Conservation (phyloP, 352 stramenopile genomes). For the Globisporangium paddicum region DNA sequence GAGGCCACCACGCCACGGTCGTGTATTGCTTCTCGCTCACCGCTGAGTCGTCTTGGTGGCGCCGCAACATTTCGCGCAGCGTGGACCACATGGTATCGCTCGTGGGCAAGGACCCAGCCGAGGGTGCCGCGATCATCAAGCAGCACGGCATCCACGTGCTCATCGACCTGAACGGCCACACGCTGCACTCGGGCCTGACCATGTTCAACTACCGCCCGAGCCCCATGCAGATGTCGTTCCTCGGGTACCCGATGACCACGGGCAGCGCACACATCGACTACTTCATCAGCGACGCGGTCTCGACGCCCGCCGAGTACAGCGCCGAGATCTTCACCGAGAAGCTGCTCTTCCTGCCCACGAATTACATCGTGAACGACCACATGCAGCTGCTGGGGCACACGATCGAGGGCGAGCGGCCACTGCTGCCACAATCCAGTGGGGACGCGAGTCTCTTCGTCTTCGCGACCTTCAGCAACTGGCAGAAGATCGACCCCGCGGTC, state of each 20-base stretch:
- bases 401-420: conserved; percentile 24
- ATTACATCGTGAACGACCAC: conserved; percentile 86
- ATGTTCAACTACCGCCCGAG: conserved; percentile 62
- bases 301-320: conserved; percentile 37
- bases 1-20: conserved; percentile 20
- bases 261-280: conserved; percentile 57
- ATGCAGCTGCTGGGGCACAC: conserved; percentile 69
- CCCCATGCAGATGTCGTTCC: conserved; percentile 65
- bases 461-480: conserved; percentile 84
- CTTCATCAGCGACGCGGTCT: conserved; percentile 56
- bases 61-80: conserved; percentile 62
- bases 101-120: conserved; percentile 38
- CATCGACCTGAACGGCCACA: conserved; percentile 84
- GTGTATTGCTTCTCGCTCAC: conserved; percentile 77
- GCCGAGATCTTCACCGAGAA: conserved; percentile 60
- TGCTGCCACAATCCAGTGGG: conserved; percentile 8
- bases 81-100: conserved; percentile 72
- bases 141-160: conserved; percentile 63
- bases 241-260: conserved; percentile 77
- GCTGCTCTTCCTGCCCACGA: conserved; percentile 56
- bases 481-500: conserved; percentile 79
- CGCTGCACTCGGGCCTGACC: conserved; percentile 60
- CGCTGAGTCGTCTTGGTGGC: conserved; percentile 66
- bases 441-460: conserved; percentile 47
- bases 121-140: conserved; percentile 49